phyloP scores from a whole-genome alignment of 805 yeast species.

The Kazachstania africana region DNA sequence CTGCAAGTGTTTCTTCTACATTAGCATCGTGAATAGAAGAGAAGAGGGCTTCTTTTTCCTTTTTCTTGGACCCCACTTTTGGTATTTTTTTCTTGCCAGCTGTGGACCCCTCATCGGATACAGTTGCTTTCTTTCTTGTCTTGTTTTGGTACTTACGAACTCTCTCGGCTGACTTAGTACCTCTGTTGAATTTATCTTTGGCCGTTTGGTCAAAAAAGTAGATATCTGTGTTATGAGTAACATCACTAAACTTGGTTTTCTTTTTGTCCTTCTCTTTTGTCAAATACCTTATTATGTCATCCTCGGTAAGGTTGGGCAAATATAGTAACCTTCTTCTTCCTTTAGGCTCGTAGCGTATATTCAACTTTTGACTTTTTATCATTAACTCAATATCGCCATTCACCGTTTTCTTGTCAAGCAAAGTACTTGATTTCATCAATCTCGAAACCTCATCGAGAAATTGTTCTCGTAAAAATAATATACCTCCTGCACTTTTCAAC shows the following conservation, averaged over 20 bases:
- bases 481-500: constrained; percentile 35
- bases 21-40: neutral
- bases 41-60: neutral
- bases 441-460: constrained; percentile 33
- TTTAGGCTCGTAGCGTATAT: constrained; percentile 9
- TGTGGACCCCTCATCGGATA: neutral
- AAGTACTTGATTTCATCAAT: constrained; percentile 28
- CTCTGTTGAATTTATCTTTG: constrained; percentile 20
- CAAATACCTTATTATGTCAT: constrained; percentile 11
- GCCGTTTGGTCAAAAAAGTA: constrained; percentile 25
- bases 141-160: constrained; percentile 19
- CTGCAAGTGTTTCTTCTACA: neutral
- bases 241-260: constrained; percentile 14
- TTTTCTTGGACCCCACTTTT: constrained; percentile 1
- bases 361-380: constrained; percentile 14
- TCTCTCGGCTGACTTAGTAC: constrained; percentile 23
- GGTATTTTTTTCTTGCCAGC: neutral
- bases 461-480: constrained; percentile 31
- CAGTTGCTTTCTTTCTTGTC: neutral
- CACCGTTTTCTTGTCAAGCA: constrained; percentile 44
- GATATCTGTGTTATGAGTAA: constrained; percentile 22
- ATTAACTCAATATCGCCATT: constrained; percentile 30
- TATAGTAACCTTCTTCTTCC: constrained; percentile 14
- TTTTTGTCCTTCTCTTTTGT: constrained; percentile 20
- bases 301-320: constrained; percentile 13